Evolutionary conservation across 805 yeast species (phyloP).

Genomic region (Soucietia sequanensis): DNA sequence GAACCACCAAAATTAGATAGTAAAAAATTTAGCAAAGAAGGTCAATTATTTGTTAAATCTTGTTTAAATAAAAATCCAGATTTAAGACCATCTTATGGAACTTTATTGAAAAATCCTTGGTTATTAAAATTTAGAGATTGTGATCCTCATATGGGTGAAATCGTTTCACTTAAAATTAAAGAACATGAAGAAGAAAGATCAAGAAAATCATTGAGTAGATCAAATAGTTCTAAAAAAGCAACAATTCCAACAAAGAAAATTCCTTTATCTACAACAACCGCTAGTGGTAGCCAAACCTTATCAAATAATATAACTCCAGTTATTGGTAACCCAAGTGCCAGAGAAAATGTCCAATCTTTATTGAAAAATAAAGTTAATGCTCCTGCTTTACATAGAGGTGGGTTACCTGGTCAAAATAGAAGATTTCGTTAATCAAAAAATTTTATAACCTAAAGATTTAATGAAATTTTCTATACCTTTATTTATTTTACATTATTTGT

Average conservation of each 20-base stretch:
- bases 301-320: constrained; percentile 5
- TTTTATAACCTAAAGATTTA: too few relatives aligned
- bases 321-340: constrained; percentile 9
- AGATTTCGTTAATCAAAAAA: constrained; percentile 7
- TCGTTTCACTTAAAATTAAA: constrained; percentile 23
- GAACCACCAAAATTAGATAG: constrained; percentile 83
- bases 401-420: constrained; percentile 20
- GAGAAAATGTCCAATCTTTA: constrained; percentile 38
- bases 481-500: too few relatives aligned
- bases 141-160: constrained; percentile 29
- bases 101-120: constrained; percentile 84
- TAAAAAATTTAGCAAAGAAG: constrained; percentile 64
- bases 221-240: constrained; percentile 14
- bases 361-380: constrained; percentile 41
- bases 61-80: constrained; percentile 81
- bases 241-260: neutral
- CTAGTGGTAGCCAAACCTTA: too few relatives aligned
- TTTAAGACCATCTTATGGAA: constrained; percentile 75
- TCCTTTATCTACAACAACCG: neutral
- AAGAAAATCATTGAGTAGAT: constrained; percentile 14
- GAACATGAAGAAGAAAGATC: constrained; percentile 14
- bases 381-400: constrained; percentile 46
- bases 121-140: constrained; percentile 47
- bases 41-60: constrained; percentile 73
- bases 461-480: too few relatives aligned